Evolutionary conservation across 2,329 filamentous ascomycete genomes (phyloP), one percentile per base, ranked within the genome.

Genomic region (Fusarium longipes): DNA sequence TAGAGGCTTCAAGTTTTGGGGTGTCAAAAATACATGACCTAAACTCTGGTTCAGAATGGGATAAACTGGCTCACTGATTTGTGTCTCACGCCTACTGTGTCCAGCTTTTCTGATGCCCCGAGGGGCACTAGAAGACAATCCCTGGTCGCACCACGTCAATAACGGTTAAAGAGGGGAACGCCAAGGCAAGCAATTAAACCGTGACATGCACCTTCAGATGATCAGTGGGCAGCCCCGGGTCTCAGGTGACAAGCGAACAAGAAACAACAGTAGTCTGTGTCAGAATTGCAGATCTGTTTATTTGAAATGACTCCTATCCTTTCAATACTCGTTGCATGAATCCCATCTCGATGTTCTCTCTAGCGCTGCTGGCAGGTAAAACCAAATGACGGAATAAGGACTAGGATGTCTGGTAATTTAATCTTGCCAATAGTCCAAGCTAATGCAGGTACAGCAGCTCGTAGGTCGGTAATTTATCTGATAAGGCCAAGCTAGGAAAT

Each of bases 181-280:
- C 65, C 65, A 58, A 58, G 60, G 51, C 20, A 50, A 58, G 66
- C 62, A 68, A 68, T 68, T 63, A 67, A 68, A 68, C 62, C 62
- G 38, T 48, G 43, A 55, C 66, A 35, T 24, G 65, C 38, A 62
- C 40, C 59, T 33, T 42, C 40, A 44, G 65, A 27, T 48, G 62
- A 69, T 69, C 65, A 63, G 56, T 61, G 53, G 49, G 35, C 56
- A 25, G 15, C 33, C 36, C 47, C 62, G 29, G 57, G 47, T 63
- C 54, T 63, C 55, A 45, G 39, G 57, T 61, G 38, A 54, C 56
- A 35, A 48, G 45, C 17, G 45, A 22, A 18, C 30, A 44, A 63
- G 29, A 52, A 58, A 59, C 49, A 38, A 30, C 40, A 55, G 38
- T 40, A 55, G 48, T n/a, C 22, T 8, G 51, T 58, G 36, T 58